phyloP scores from a whole-genome alignment of 148 eudicot species.

The Salicornia ramosissima region DNA sequence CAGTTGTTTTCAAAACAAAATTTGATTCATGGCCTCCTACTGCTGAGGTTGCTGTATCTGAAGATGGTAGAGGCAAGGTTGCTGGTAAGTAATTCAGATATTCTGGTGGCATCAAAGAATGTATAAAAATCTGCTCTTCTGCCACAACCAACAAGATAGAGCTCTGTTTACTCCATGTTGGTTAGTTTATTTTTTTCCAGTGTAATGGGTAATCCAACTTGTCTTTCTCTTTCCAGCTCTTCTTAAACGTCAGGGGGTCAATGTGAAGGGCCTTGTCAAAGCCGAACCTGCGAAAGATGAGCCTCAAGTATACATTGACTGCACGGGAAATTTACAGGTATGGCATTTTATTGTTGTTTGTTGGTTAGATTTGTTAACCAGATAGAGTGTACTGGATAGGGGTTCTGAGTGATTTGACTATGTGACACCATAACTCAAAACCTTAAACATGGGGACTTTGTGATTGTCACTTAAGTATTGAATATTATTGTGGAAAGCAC shows the following conservation, averaged over 20 bases:
- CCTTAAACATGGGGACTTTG: neutral
- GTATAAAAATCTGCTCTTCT: neutral
- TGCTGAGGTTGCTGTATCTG: slow-evolving; percentile 55
- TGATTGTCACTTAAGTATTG: neutral
- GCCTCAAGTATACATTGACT: slow-evolving; percentile 75
- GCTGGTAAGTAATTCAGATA: slow-evolving; percentile 57
- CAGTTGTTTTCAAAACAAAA: slow-evolving; percentile 57
- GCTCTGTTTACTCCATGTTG: neutral
- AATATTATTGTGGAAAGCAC: neutral
- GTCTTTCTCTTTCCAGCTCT: slow-evolving; percentile 54
- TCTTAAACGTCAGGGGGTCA: slow-evolving; percentile 89
- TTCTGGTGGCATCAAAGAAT: neutral
- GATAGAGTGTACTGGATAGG: neutral
- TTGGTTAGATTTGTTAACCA: neutral
- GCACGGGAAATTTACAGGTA: slow-evolving; percentile 97
- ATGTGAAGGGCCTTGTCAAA: slow-evolving; percentile 91
- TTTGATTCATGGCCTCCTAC: slow-evolving; percentile 79
- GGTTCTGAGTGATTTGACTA: neutral
- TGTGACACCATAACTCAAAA: neutral
- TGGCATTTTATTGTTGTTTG: neutral
- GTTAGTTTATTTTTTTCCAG: slow-evolving; percentile 2
- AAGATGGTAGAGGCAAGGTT: slow-evolving; percentile 95
- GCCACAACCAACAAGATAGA: neutral
- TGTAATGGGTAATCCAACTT: neutral
- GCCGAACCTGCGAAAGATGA: slow-evolving; percentile 82